Base-by-base conservation (phyloP, 75 land plant genomes). In the Picea sitchensis region DNA sequence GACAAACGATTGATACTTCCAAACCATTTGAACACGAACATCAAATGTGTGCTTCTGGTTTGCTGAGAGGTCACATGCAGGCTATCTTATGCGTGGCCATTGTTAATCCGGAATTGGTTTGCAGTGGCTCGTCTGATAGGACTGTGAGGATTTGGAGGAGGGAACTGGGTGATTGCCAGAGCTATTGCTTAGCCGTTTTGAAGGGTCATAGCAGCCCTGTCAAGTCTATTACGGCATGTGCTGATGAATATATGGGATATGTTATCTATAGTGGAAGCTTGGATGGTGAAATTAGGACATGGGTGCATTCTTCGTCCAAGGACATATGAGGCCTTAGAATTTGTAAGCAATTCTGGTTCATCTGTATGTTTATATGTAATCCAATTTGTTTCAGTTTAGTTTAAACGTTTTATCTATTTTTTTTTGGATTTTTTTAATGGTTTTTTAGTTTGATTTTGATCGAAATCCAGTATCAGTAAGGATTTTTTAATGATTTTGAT, bases 131-230 rank as follows among this genome's bases (percentile, higher is more conserved):
- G 14, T 36, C 84, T 4, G 95, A 92, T 87, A 86, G 85, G 83
- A 92, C 92, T 77, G 85, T 91, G 7, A 87, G 95, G 89, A 77
- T 90, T 38, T 90, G 91, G 91, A 74, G 86, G 32, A 80, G 76
- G 32, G 23, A 0, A 30, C 82, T 67, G 5, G 81, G 76, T 32
- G 13, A 78, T 36, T 58, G 58, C 58, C 30, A 74, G 64, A 80
- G 79, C 82, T 59, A 32, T 3, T 90, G 89, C 65, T 14, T 82
- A 74, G 77, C 81, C 4, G 84, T 88, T 80, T 60, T 94, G 76
- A 82, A 82, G 3, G 96, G 94, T 7, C 91, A 94, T 75, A 74
- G 13, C 59, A 80, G 80, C 18, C 89, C 90, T 75, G 94, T 92
- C 38, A 88, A 85, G 84, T 82, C 90, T 75, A 32, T 92, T 74